A percentile compares a stretch with the other conserved stretches of the same genome.
Conservation (phyloP, 2,329 filamentous ascomycete genomes). For the Alternaria triticina region DNA sequence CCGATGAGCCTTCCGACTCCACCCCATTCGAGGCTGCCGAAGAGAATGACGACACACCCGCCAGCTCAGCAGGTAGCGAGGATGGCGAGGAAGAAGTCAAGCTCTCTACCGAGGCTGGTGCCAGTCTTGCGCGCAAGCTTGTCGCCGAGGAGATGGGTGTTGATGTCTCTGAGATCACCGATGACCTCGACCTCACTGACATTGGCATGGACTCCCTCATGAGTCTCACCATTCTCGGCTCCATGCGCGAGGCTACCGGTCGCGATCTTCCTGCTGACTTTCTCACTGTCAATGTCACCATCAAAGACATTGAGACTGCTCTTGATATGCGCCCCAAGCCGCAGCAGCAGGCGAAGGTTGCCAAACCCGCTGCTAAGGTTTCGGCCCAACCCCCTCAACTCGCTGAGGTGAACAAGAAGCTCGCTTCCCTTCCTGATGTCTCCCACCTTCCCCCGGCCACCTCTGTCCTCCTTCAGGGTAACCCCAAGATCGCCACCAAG, state of each 20-base stretch:
- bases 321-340: conserved; percentile 62
- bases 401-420: conserved; percentile 57
- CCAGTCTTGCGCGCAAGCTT: conserved; percentile 57
- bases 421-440: conserved; percentile 50
- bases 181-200: conserved; percentile 66
- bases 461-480: conserved; percentile 65
- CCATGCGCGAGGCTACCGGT: conserved; percentile 59
- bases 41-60: conserved; percentile 52
- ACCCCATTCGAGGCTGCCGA: conserved; percentile 52
- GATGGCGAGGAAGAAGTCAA: conserved; percentile 49
- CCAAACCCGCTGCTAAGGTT: conserved; percentile 25
- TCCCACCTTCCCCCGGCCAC: conserved; percentile 56
- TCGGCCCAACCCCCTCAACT: conserved; percentile 47
- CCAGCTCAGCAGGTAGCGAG: conserved; percentile 56
- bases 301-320: conserved; percentile 69
- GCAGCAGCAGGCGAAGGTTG: conserved; percentile 44
- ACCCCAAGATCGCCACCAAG: conserved; percentile 62
- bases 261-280: conserved; percentile 61
- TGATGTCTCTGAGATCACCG: conserved; percentile 62
- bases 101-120: conserved; percentile 46
- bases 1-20: conserved; percentile 46
- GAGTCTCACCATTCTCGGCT: conserved; percentile 59
- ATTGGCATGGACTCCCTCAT: conserved; percentile 63
- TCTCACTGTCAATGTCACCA: conserved; percentile 65
- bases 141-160: conserved; percentile 68